phyloP scores from a whole-genome alignment of 495 filamentous ascomycete genomes.

The Xylaria curta region DNA sequence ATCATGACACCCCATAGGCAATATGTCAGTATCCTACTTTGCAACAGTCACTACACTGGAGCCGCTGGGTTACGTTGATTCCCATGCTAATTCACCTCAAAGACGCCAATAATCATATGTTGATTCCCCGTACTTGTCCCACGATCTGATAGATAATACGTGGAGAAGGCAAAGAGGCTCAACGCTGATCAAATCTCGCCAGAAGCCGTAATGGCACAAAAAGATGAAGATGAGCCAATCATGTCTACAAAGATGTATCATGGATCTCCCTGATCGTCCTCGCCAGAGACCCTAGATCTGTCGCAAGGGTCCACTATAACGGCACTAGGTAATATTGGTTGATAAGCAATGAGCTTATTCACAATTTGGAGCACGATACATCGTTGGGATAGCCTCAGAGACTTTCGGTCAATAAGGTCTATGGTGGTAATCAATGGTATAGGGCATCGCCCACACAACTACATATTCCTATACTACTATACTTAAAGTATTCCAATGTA shows the following conservation, averaged over 20 bases:
- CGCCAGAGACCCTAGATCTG: background rate
- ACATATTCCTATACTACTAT: too few species aligned
- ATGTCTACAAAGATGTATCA: background rate
- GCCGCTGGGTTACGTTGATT: background rate
- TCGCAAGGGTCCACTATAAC: background rate
- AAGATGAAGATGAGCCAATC: background rate
- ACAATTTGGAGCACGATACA: background rate
- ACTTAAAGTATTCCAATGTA: background rate
- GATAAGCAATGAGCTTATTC: background rate
- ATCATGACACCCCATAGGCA: background rate
- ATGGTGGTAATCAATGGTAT: background rate
- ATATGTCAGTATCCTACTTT: background rate
- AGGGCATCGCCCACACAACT: background rate
- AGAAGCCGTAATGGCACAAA: background rate
- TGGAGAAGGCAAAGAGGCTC: background rate
- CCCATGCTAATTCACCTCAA: background rate
- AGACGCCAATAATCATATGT: background rate
- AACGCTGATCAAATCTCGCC: background rate
- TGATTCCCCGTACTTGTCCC: background rate
- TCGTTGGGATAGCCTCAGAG: background rate
- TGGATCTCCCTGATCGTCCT: constrained; percentile 6
- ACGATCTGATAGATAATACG: background rate
- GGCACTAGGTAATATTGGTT: background rate
- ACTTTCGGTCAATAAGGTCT: background rate
- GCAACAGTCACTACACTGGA: background rate